Conservation (phyloP, 2,329 filamentous ascomycete genomes). For the Dactylellina parvicollis region DNA sequence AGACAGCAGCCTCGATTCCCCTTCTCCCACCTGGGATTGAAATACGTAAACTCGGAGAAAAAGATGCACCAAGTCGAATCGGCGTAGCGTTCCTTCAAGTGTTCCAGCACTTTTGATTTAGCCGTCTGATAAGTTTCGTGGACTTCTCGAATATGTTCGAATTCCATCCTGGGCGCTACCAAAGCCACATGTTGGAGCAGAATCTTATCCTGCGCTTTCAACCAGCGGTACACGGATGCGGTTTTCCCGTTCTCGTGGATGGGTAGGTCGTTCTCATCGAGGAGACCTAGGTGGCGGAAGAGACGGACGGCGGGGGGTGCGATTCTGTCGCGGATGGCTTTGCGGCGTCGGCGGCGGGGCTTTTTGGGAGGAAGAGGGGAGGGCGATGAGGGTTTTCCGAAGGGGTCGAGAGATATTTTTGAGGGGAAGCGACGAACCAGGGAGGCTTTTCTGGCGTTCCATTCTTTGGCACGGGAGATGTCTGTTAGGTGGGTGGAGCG, state of each 20-base stretch:
- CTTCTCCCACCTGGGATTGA: not conserved
- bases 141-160: slow-evolving; percentile 8
- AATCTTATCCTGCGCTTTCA: slow-evolving; percentile 4
- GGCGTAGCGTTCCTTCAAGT: slow-evolving; percentile 1
- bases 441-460: not conserved
- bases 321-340: not conserved
- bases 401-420: not conserved
- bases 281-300: slow-evolving; percentile 29
- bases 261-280: not conserved
- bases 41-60: slow-evolving; percentile 41
- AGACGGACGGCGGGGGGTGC: not conserved
- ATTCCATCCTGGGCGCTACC: slow-evolving; percentile 19
- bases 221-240: slow-evolving; percentile 1
- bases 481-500: slow-evolving; percentile 9
- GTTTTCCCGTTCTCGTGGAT: not conserved
- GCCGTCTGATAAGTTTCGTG: slow-evolving; percentile 7
- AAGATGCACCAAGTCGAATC: slow-evolving; percentile 25
- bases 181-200: slow-evolving; percentile 24
- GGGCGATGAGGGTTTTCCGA: not conserved
- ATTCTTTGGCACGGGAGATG: slow-evolving; percentile 3
- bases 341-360: not conserved
- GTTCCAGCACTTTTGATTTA: not conserved
- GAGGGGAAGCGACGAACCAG: not conserved
- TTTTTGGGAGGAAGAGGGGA: not conserved
- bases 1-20: slow-evolving; percentile 15